phyloP scores from a whole-genome alignment of 108 stramenopile species.

The Nitzschia palea region DNA sequence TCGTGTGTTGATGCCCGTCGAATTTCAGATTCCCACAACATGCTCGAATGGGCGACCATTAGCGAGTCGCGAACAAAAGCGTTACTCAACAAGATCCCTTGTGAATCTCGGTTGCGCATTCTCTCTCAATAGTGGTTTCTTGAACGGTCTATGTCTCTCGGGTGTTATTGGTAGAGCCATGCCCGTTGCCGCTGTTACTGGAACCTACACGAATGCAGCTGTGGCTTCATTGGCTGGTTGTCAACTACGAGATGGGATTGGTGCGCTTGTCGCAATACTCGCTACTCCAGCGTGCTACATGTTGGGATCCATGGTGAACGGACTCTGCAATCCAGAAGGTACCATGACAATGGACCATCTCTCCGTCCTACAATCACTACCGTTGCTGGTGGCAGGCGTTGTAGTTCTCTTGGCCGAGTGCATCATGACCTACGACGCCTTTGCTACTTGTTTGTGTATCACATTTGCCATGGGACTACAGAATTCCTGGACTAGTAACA shows the following conservation, averaged over 20 bases:
- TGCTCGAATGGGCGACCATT: too few relatives aligned
- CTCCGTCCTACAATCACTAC: constrained; percentile 8
- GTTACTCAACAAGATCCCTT: too few relatives aligned
- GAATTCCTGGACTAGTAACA: constrained; percentile 34
- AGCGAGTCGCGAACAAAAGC: too few relatives aligned
- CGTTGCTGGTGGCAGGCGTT: constrained; percentile 8
- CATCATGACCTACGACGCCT: too few relatives aligned
- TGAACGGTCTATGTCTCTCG: constrained; percentile 50
- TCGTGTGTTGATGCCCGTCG: too few relatives aligned
- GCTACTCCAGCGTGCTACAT: constrained; percentile 24
- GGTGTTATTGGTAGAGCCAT: constrained; percentile 28
- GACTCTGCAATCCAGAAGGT: constrained; percentile 37
- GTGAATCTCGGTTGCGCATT: constrained; percentile 26
- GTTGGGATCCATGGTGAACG: constrained; percentile 25
- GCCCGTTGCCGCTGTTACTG: constrained; percentile 52
- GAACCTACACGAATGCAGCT: constrained; percentile 47
- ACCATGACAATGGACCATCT: constrained; percentile 1
- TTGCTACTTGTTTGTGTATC: constrained; percentile 21
- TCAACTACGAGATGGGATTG: constrained; percentile 11
- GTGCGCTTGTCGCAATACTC: constrained; percentile 1
- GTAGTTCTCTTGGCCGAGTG: background rate
- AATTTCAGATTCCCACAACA: too few relatives aligned
- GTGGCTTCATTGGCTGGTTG: constrained; percentile 25
- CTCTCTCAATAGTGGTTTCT: constrained; percentile 48
- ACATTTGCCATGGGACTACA: constrained; percentile 44